A percentile compares a stretch with the other conserved stretches of the same genome.
phyloP scores from a whole-genome alignment of 805 yeast genomes.

The Jamesozyma spencerorum region DNA sequence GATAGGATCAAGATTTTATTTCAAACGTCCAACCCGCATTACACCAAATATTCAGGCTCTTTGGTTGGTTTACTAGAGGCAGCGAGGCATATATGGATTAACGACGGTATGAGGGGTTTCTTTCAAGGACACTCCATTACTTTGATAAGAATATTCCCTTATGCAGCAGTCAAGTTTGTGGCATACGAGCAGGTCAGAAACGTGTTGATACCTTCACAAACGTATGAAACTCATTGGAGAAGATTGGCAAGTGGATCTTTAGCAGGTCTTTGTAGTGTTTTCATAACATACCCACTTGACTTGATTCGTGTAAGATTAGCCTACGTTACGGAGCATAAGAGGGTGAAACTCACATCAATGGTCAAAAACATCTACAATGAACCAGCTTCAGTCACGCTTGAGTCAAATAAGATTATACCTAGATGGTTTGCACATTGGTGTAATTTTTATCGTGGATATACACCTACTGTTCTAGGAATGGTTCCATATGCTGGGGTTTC shows the following conservation, averaged over 20 bases:
- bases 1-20: conserved; percentile 92
- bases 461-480: conserved; percentile 92
- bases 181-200: conserved; percentile 89
- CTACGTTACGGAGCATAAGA: conserved; percentile 53
- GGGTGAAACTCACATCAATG: conserved; percentile 21
- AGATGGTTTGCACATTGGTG: conserved; percentile 31
- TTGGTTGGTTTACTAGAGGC: conserved; percentile 70
- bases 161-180: conserved; percentile 93
- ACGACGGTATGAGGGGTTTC: conserved; percentile 72
- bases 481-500: conserved; percentile 97
- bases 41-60: conserved; percentile 69
- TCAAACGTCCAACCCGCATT: conserved; percentile 91
- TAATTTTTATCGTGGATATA: conserved; percentile 89
- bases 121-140: conserved; percentile 97
- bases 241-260: conserved; percentile 82
- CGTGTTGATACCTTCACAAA: conserved; percentile 62
- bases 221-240: conserved; percentile 70
- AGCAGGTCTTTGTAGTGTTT: conserved; percentile 81
- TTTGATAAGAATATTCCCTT: conserved; percentile 81
- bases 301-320: conserved; percentile 86
- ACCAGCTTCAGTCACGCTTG: conserved; percentile 26
- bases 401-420: conserved; percentile 31
- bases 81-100: conserved; percentile 49
- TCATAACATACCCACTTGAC: conserved; percentile 86
- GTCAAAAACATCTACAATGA: conserved; percentile 24